These are phyloP conservation scores for Capsella bursapastoris DNA, from an alignment of 345 rosid genomes.

Conservation along the genomic window DNA sequence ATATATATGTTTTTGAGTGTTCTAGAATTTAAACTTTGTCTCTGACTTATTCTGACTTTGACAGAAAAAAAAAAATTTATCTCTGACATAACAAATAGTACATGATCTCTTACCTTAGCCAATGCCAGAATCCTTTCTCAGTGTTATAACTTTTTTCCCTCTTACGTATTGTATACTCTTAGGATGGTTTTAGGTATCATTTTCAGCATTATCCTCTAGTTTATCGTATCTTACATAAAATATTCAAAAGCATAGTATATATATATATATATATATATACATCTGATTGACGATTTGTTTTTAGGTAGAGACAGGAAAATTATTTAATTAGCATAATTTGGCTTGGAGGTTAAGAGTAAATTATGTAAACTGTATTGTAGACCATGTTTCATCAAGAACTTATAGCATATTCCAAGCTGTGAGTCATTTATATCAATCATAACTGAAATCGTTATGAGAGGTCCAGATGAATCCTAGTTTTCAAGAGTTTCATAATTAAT, in stretches of 20 bases:
- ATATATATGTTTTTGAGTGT: background rate
- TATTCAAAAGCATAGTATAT: background rate
- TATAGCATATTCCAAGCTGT: conserved; percentile 9
- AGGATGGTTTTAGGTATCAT: conserved; percentile 6
- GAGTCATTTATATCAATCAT: background rate
- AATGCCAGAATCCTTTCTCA: conserved; percentile 6
- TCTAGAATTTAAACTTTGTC: conserved; percentile 11
- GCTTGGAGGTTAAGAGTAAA: background rate
- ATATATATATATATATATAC: background rate
- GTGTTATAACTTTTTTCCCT: background rate
- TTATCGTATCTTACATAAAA: conserved; percentile 18
- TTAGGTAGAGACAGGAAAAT: background rate
- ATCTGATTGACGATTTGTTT: background rate
- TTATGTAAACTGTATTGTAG: background rate
- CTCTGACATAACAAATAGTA: background rate
- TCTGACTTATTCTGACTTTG: background rate
- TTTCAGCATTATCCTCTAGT: conserved; percentile 12
- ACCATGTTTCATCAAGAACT: conserved; percentile 15
- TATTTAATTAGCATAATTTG: conserved; percentile 14
- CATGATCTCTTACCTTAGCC: background rate
- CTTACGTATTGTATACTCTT: conserved; percentile 4
- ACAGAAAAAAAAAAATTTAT: too few species aligned
- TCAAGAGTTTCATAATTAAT: too few species aligned
- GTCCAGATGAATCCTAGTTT: background rate
- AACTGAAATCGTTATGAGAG: too few species aligned